Conservation (phyloP, 1,284 basidiomycete genomes). For the Tilletia caries region DNA sequence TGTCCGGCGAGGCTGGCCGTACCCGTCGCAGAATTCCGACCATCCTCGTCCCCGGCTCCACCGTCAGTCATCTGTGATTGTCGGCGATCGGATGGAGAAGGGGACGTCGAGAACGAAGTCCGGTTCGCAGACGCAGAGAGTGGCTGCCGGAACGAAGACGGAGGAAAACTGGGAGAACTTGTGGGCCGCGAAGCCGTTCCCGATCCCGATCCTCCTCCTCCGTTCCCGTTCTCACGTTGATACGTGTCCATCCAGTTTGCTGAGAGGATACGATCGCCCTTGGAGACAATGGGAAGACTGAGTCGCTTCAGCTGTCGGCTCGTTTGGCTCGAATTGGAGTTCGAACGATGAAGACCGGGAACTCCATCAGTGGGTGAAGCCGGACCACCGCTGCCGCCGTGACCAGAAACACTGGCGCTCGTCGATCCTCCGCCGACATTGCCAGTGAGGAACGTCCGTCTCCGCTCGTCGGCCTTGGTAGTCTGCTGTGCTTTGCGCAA, state of each 20-base stretch:
- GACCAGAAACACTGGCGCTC: not conserved
- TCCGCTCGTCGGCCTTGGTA: conserved; percentile 21
- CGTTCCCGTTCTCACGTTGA: not conserved
- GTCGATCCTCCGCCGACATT: not conserved
- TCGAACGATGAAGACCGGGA: not conserved
- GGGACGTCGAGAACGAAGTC: not conserved
- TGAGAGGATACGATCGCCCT: not conserved
- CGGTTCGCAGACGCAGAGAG: not conserved
- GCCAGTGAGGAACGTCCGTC: conserved; percentile 19
- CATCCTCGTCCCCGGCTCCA: conserved; percentile 1
- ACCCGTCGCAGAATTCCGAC: not conserved
- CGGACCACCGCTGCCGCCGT: not conserved
- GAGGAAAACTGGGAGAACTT: not conserved
- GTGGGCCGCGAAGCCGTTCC: not conserved
- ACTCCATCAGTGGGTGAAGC: not conserved
- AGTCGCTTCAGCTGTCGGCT: conserved; percentile 6
- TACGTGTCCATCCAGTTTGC: conserved; percentile 11
- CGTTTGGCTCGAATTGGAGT: conserved; percentile 6
- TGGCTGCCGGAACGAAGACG: not conserved
- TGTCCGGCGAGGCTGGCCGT: not conserved
- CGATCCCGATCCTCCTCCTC: not conserved
- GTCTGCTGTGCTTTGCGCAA: conserved; percentile 30
- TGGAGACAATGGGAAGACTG: not conserved
- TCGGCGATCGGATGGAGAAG: not conserved
- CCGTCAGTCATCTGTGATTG: not conserved